Evolutionary conservation across 2,329 filamentous ascomycete genomes (phyloP).

Genomic region (Paecilomyces fulvus): DNA sequence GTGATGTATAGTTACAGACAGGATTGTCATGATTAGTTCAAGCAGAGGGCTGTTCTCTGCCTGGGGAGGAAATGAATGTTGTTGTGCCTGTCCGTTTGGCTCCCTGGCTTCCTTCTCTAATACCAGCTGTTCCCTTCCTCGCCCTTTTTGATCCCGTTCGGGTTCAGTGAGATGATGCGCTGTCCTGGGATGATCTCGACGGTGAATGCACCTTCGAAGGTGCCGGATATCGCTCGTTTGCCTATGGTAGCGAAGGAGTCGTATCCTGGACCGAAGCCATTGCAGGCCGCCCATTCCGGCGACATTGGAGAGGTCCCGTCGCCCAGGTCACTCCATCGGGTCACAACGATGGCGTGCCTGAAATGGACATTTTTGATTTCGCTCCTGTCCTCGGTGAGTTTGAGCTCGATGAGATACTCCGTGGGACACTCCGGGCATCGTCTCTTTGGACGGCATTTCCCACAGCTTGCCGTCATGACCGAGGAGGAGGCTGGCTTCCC

Average conservation of each 20-base stretch:
- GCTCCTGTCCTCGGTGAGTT: conserved; percentile 47
- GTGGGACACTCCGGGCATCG: conserved; percentile 55
- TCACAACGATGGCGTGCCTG: conserved; percentile 53
- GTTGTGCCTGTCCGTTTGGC: neutral
- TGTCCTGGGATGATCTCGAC: conserved; percentile 49
- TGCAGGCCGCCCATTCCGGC: conserved; percentile 50
- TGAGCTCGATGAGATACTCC: conserved; percentile 54
- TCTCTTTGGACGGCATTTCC: conserved; percentile 49
- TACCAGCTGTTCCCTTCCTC: conserved; percentile 54
- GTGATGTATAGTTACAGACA: neutral
- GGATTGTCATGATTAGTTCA: neutral
- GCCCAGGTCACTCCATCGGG: conserved; percentile 54
- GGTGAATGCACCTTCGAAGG: conserved; percentile 50
- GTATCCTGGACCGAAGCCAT: conserved; percentile 39
- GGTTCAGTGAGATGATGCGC: conserved; percentile 51
- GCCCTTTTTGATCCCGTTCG: conserved; percentile 44
- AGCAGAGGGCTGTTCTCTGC: neutral
- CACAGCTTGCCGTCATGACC: conserved; percentile 29
- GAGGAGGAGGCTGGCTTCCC: conserved; percentile 37
- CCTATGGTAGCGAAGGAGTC: conserved; percentile 48
- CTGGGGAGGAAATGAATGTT: neutral
- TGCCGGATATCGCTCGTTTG: conserved; percentile 48
- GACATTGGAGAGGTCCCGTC: conserved; percentile 43
- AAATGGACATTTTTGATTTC: conserved; percentile 39
- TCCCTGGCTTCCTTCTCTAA: conserved; percentile 21